Base-by-base conservation (phyloP, 1,139 yeast genomes). In the Magnusiomyces magnusii region DNA sequence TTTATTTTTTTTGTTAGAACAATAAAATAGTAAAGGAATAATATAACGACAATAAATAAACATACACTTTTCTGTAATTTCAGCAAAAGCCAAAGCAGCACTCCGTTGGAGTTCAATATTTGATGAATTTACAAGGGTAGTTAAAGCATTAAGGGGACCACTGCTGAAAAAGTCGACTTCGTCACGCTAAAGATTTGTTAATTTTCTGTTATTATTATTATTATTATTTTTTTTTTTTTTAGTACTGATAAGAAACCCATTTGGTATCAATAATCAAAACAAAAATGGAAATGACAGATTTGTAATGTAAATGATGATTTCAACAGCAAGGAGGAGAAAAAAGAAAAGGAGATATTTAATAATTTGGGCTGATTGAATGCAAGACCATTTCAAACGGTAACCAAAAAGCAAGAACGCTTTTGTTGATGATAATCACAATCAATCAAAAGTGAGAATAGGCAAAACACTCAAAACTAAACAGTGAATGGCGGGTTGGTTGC, bases 81-180 rank as follows among this genome's bases (percentile, higher is more conserved):
- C 99, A 13, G 99, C 99, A 78, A 93, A 93, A 15, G 99, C 99
- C 67, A 93, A 80, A 7, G 99, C 99, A 1, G 99, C 99, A 72
- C 96, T 88, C 69, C 99, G 83, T 74, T 93, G 98, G 61, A 93
- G 80, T 71, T 93, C 98, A 66, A 93, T 83, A 71, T 93, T 93
- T 67, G 93, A 97, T 1, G 97, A 88, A 72, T 93, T 90, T 2
- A 93, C 99, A 69, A 93, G 80, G 0, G 97, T 93, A 60, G 95
- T 87, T 64, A 93, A 79, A 2, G 99, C 97, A 65, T 89, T 81
- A 59, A 93, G 78, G 63, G 95, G 95, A 53, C 93, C 86, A 54
- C 74, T 73, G 57, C 74, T 69, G 75, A 92, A 93, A 69, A 95
- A 91, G 73, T 93, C 98, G 58, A 89, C 92, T 58, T 88, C 96